These are phyloP conservation scores for Celoporthe dispersa DNA, from an alignment of 2,329 filamentous ascomycete species.

Conservation along the genomic window DNA sequence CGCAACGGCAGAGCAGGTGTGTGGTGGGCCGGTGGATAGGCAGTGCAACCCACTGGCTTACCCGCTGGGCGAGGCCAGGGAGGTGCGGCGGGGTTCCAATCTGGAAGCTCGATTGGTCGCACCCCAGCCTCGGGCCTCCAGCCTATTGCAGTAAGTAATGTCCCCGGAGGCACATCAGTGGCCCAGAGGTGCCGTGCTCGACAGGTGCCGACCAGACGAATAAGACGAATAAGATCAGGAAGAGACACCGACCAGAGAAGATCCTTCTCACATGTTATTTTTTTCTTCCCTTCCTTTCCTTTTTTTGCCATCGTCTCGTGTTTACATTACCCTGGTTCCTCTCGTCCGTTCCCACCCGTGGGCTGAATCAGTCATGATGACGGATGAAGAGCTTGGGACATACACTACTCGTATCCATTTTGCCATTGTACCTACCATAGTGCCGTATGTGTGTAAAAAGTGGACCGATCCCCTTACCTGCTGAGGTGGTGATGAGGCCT, in stretches of 20 bases:
- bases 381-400: neutral
- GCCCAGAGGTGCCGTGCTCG: slow-evolving; percentile 7
- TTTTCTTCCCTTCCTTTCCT: neutral
- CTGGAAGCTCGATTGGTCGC: slow-evolving; percentile 27
- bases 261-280: neutral
- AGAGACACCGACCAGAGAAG: neutral
- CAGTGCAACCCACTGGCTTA: slow-evolving; percentile 19
- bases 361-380: neutral
- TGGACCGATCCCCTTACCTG: neutral
- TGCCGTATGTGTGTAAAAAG: neutral
- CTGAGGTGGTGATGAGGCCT: neutral
- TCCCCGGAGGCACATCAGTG: slow-evolving; percentile 18
- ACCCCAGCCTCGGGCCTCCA: slow-evolving; percentile 16
- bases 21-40: slow-evolving; percentile 2
- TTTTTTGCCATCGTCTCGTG: neutral
- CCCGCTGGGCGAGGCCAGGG: slow-evolving; percentile 26
- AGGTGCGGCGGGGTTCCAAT: slow-evolving; percentile 18
- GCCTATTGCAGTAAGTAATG: slow-evolving; percentile 24
- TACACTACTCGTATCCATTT: neutral
- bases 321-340: too few relatives aligned
- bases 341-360: neutral
- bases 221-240: slow-evolving; percentile 8
- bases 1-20: slow-evolving; percentile 5
- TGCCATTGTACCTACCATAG: neutral
- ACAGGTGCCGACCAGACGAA: slow-evolving; percentile 11